These are phyloP conservation scores for Stromatinia cepivora DNA, from an alignment of 2,329 filamentous ascomycete genomes.

Conservation along the genomic window DNA sequence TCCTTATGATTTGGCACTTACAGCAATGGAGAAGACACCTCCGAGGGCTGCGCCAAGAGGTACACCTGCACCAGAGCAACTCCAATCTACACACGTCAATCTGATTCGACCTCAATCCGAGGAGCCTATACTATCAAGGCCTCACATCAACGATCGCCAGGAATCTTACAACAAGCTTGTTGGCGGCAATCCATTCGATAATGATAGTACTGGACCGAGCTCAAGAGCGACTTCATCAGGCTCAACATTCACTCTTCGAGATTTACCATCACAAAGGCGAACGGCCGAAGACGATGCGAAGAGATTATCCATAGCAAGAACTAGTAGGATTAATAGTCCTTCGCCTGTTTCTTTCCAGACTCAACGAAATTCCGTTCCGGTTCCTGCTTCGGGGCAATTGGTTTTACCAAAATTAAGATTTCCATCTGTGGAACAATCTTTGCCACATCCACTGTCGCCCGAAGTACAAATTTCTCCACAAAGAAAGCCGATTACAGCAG, in stretches of 20 bases:
- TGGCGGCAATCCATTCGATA: conserved; percentile 11
- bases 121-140: conserved; percentile 2
- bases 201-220: background rate
- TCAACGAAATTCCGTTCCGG: conserved; percentile 18
- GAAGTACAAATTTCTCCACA: background rate
- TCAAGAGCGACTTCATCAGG: conserved; percentile 17
- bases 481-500: background rate
- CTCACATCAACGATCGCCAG: conserved; percentile 10
- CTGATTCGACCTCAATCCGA: conserved; percentile 12
- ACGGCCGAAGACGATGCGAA: conserved; percentile 11
- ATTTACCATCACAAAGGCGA: conserved; percentile 24
- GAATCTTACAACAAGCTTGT: conserved; percentile 14
- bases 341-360: conserved; percentile 29
- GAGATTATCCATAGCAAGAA: conserved; percentile 22
- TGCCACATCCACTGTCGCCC: background rate
- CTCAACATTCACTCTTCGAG: conserved; percentile 23
- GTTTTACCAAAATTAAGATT: background rate
- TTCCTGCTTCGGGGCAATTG: background rate
- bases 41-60: conserved; percentile 5
- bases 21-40: conserved; percentile 8
- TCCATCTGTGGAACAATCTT: background rate
- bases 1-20: conserved; percentile 33
- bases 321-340: conserved; percentile 12
- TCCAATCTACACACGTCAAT: conserved; percentile 16
- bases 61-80: conserved; percentile 14